Evolutionary conservation across 495 filamentous ascomycete species (phyloP).

Genomic region (Xylaria telfairii): DNA sequence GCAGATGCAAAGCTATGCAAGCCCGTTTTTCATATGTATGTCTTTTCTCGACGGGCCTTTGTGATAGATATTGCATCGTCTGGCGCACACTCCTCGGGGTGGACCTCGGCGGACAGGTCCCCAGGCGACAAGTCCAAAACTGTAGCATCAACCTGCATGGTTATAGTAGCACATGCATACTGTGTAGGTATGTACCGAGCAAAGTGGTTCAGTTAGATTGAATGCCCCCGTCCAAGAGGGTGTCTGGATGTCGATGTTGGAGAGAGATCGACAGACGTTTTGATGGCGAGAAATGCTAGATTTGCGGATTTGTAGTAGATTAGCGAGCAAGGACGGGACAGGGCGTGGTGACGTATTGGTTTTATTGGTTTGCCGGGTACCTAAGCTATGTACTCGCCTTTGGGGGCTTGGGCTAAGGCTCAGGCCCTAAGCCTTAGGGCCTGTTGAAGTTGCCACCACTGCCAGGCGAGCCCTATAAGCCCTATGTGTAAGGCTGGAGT

Average conservation of each 20-base stretch:
- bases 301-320: conserved; percentile 3
- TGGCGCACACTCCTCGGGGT: not conserved
- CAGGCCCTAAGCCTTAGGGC: too few species aligned
- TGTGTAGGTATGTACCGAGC: not conserved
- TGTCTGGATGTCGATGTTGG: too few species aligned
- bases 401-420: not conserved
- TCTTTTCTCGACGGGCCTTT: not conserved
- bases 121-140: not conserved
- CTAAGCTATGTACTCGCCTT: not conserved
- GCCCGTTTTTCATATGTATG: not conserved
- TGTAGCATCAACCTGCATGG: not conserved
- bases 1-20: conserved; percentile 4
- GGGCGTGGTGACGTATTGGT: not conserved
- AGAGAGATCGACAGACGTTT: too few species aligned
- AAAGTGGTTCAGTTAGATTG: not conserved
- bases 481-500: conserved; percentile 20
- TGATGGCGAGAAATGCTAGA: not conserved
- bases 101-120: not conserved
- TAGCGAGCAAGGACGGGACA: conserved; percentile 9
- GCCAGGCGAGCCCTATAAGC: conserved; percentile 16
- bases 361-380: not conserved
- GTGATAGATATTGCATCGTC: not conserved
- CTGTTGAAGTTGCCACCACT: not conserved
- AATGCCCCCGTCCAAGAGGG: too few species aligned
- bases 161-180: not conserved